phyloP scores from a whole-genome alignment of 1,284 basidiomycete species.

The Ganoderma sp. region DNA sequence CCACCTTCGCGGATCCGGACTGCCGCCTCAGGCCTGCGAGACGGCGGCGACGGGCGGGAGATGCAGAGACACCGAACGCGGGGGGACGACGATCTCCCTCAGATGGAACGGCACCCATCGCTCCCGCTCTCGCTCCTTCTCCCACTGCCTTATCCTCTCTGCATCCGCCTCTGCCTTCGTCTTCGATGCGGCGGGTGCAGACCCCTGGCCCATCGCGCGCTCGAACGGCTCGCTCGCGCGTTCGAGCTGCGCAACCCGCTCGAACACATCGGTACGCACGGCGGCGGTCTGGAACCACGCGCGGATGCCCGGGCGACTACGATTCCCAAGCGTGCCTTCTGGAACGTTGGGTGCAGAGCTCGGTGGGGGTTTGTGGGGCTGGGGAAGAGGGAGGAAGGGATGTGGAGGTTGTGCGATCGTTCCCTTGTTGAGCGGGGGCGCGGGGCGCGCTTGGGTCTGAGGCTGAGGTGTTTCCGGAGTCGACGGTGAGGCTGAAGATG shows the following conservation, averaged over 20 bases:
- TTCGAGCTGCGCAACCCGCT: constrained; percentile 11
- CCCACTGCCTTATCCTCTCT: constrained; percentile 3
- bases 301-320: constrained; percentile 24
- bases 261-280: constrained; percentile 19
- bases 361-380: constrained; percentile 13
- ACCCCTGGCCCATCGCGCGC: constrained; percentile 1
- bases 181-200: neutral
- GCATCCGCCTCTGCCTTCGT: neutral
- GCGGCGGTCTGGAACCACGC: constrained; percentile 31
- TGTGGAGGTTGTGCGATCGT: constrained; percentile 5
- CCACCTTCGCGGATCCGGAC: neutral
- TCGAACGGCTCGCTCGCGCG: constrained; percentile 12
- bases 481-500: neutral
- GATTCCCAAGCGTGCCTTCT: constrained; percentile 30
- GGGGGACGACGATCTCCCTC: constrained; percentile 19
- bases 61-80: constrained; percentile 4
- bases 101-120: constrained; percentile 25
- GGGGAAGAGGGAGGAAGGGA: constrained; percentile 18
- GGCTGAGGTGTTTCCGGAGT: neutral
- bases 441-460: neutral
- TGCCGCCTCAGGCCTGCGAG: neutral
- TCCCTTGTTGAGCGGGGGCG: constrained; percentile 9
- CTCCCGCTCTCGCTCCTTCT: constrained; percentile 17
- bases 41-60: neutral
- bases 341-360: constrained; percentile 25